phyloP scores from a whole-genome alignment of 371 early-diverging fungal species.

The Mucor lusitanicus region DNA sequence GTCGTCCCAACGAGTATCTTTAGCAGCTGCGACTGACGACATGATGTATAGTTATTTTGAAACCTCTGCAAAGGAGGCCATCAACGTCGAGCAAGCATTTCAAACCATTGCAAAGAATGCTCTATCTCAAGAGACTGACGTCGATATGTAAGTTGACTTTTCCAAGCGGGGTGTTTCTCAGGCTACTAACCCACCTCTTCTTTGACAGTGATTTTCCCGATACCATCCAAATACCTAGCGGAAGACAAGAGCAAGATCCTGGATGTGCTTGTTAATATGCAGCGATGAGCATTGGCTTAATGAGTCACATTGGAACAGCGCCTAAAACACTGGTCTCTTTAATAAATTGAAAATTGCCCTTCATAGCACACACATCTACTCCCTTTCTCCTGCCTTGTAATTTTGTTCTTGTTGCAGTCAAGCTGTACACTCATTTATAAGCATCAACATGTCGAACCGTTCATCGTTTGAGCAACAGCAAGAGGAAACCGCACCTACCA shows the following conservation, averaged over 20 bases:
- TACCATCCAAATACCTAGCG: conserved; percentile 87
- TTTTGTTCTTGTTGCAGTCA: neutral
- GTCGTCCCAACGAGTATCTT: too few relatives aligned
- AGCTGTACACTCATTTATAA: neutral
- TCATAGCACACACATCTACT: neutral
- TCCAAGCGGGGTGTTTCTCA: too few relatives aligned
- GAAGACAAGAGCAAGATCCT: conserved; percentile 61
- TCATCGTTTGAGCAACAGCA: neutral
- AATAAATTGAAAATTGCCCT: neutral
- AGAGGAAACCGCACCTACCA: neutral
- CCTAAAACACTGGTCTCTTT: neutral
- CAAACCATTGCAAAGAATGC: conserved; percentile 94
- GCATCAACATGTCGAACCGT: neutral
- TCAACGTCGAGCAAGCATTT: conserved; percentile 97
- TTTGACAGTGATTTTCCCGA: conserved; percentile 86
- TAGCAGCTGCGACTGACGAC: too few relatives aligned
- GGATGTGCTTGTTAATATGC: conserved; percentile 47
- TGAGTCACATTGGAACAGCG: neutral
- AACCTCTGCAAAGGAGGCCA: conserved; percentile 95
- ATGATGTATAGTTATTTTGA: conserved; percentile 77
- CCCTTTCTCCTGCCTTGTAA: neutral
- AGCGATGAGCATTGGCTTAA: neutral
- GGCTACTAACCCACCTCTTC: neutral
- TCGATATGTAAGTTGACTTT: conserved; percentile 81
- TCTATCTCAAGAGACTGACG: conserved; percentile 89